Percentiles rank a stretch among this genome's conserved stretches.
Evolutionary conservation across 129 eudicot species (phyloP).

Genomic region (Dittrichia graveolens): DNA sequence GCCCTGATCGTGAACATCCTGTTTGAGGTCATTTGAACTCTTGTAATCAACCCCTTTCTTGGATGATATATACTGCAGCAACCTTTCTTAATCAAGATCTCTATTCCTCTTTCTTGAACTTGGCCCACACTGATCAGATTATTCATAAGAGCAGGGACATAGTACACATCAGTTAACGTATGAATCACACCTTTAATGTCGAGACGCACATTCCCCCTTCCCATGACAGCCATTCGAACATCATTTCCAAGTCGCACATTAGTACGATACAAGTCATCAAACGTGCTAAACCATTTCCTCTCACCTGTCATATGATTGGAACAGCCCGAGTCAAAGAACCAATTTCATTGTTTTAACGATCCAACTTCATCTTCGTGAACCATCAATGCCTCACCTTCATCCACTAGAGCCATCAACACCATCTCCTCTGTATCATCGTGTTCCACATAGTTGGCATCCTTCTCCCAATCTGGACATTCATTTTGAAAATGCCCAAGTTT

Average conservation of each 20-base stretch:
- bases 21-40: neutral
- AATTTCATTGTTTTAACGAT: neutral
- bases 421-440: neutral
- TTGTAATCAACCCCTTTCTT: neutral
- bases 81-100: neutral
- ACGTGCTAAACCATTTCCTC: slow-evolving; percentile 1
- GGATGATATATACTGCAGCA: slow-evolving; percentile 8
- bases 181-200: neutral
- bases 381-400: no score
- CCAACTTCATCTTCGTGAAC: no score
- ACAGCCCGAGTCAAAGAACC: slow-evolving; percentile 21
- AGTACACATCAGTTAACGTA: slow-evolving; percentile 19
- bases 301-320: slow-evolving; percentile 28
- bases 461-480: neutral
- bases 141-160: slow-evolving; percentile 2
- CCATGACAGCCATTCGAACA: slow-evolving; percentile 17
- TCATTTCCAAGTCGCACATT: slow-evolving; percentile 23
- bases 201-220: slow-evolving; percentile 3
- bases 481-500: neutral
- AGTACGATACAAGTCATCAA: neutral
- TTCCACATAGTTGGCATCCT: neutral
- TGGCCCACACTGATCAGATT: slow-evolving; percentile 18
- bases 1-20: slow-evolving; percentile 15
- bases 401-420: neutral
- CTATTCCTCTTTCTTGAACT: slow-evolving; percentile 10